These are phyloP conservation scores for Trichoderma arundinaceum DNA, from an alignment of 2,329 filamentous ascomycete genomes.

Conservation along the genomic window DNA sequence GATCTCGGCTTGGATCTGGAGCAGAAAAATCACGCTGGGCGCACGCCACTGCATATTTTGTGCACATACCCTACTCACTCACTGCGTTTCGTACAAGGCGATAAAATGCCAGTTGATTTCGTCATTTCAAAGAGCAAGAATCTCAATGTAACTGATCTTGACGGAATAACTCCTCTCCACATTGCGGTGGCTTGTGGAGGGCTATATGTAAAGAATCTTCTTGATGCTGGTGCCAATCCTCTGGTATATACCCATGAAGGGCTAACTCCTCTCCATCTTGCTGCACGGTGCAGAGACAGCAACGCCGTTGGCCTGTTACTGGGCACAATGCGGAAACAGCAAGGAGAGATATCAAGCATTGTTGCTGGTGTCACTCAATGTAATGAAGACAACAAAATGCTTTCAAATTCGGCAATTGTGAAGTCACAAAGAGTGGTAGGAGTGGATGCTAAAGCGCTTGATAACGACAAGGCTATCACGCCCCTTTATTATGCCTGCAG, in stretches of 20 bases:
- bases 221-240: conserved; percentile 46
- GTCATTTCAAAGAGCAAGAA: conserved; percentile 33
- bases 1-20: conserved; percentile 32
- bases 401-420: no score
- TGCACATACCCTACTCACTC: conserved; percentile 2
- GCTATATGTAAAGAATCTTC: conserved; percentile 38
- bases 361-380: neutral
- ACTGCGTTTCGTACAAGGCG: neutral
- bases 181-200: conserved; percentile 36
- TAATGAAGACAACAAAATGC: no score
- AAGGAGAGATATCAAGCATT: neutral
- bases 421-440: neutral
- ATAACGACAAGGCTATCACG: neutral
- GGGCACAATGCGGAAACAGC: neutral
- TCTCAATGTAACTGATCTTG: conserved; percentile 23
- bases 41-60: conserved; percentile 38
- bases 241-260: conserved; percentile 42
- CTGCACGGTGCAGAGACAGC: conserved; percentile 41
- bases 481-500: conserved; percentile 38
- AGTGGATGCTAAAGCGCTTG: neutral
- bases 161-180: conserved; percentile 38
- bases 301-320: conserved; percentile 44
- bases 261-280: conserved; percentile 48
- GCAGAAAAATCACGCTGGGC: conserved; percentile 34
- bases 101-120: conserved; percentile 29